Evolutionary conservation across 306 rosid genomes (phyloP).

Genomic region (Begonia peltatifolia): DNA sequence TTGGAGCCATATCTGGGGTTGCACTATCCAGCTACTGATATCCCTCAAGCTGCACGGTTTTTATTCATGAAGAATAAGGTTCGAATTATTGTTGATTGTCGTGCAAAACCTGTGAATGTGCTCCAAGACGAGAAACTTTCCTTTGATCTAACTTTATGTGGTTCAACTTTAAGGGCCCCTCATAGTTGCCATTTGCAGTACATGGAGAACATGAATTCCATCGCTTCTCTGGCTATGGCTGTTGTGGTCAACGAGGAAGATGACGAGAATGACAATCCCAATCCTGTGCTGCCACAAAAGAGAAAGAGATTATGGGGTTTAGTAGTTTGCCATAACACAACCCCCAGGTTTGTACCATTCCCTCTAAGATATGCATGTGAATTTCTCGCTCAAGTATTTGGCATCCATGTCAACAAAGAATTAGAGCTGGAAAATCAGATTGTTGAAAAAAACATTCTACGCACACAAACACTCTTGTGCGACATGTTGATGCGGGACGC

Average conservation of each 20-base stretch:
- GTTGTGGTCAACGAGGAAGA: conserved; percentile 82
- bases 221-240: conserved; percentile 92
- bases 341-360: conserved; percentile 87
- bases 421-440: conserved; percentile 71
- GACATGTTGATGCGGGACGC: conserved; percentile 96
- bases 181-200: conserved; percentile 81
- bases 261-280: conserved; percentile 48
- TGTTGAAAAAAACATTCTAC: conserved; percentile 73
- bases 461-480: conserved; percentile 85
- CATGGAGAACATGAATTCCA: conserved; percentile 78
- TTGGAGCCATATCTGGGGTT: conserved; percentile 79
- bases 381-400: conserved; percentile 89
- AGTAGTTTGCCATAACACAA: conserved; percentile 86
- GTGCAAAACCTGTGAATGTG: conserved; percentile 62
- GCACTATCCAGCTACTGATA: conserved; percentile 93
- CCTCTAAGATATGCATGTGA: conserved; percentile 99
- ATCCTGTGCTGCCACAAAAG: conserved; percentile 58
- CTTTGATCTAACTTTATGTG: conserved; percentile 67
- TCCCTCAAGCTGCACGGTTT: conserved; percentile 92
- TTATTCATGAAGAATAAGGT: conserved; percentile 82
- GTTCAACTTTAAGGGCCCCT: conserved; percentile 88
- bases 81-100: conserved; percentile 91
- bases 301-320: conserved; percentile 87
- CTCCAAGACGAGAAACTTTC: conserved; percentile 74
- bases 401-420: conserved; percentile 89